A percentile compares a stretch with the other conserved stretches of the same genome.
phyloP scores from a whole-genome alignment of 2,329 filamentous ascomycete species.

The Cytospora mali region DNA sequence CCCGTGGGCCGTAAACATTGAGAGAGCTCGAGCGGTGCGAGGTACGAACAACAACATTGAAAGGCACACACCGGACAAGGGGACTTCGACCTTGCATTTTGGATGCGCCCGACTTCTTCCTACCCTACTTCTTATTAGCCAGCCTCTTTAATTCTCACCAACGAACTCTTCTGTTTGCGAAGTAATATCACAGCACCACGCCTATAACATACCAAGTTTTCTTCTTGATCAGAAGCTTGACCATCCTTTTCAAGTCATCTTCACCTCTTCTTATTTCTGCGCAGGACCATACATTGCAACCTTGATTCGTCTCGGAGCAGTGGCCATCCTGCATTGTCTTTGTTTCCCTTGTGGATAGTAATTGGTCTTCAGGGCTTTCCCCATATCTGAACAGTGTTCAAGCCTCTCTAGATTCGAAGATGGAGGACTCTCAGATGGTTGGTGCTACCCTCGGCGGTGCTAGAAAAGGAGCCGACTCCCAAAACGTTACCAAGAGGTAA shows the following conservation, averaged over 20 bases:
- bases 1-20: constrained; percentile 27
- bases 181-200: constrained; percentile 9
- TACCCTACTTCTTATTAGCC: neutral
- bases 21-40: constrained; percentile 8
- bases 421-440: constrained; percentile 63
- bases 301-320: neutral
- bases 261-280: constrained; percentile 6
- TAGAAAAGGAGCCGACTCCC: constrained; percentile 64
- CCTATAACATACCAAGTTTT: neutral
- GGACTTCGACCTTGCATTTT: neutral
- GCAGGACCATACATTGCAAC: constrained; percentile 1
- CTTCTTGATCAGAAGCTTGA: constrained; percentile 9
- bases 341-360: neutral
- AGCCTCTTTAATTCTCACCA: constrained; percentile 3
- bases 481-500: constrained; percentile 79
- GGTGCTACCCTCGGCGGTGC: constrained; percentile 61
- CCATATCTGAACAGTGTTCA: neutral
- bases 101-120: neutral
- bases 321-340: too few relatives aligned
- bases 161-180: neutral
- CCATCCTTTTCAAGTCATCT: constrained; percentile 11
- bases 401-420: constrained; percentile 32
- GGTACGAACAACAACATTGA: neutral
- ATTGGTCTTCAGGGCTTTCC: neutral
- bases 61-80: neutral